phyloP scores from a whole-genome alignment of 176 grass and related monocot genomes.

The Chloris gayana region DNA sequence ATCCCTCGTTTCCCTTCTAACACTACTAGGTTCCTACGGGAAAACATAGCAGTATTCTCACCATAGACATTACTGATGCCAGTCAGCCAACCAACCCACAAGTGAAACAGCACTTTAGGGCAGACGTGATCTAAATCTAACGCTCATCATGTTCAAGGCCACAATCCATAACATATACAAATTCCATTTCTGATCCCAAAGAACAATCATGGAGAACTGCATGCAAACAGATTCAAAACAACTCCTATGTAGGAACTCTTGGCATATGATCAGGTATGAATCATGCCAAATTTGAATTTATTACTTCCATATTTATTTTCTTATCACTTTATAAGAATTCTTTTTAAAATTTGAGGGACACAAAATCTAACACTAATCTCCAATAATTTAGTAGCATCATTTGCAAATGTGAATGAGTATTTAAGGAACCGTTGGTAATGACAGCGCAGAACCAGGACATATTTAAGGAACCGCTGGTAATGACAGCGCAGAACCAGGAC shows the following conservation, averaged over 20 bases:
- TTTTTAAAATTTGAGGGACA: constrained; percentile 20
- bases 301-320: neutral
- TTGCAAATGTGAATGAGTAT: neutral
- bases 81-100: neutral
- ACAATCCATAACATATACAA: neutral
- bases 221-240: neutral
- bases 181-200: constrained; percentile 12
- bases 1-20: neutral
- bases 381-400: neutral
- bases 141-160: neutral
- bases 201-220: constrained; percentile 13
- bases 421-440: neutral
- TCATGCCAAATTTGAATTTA: neutral
- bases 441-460: constrained; percentile 21
- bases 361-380: neutral
- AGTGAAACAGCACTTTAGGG: neutral
- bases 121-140: neutral
- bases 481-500: constrained; percentile 16
- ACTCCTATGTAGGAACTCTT: neutral
- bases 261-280: constrained; percentile 16
- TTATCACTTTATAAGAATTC: neutral
- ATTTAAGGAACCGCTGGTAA: constrained; percentile 25
- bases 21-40: neutral
- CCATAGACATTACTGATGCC: neutral
- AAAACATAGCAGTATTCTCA: neutral